Evolutionary conservation across 768 basidiomycete genomes (phyloP).

Genomic region (Paxillus ammoniavirescens): DNA sequence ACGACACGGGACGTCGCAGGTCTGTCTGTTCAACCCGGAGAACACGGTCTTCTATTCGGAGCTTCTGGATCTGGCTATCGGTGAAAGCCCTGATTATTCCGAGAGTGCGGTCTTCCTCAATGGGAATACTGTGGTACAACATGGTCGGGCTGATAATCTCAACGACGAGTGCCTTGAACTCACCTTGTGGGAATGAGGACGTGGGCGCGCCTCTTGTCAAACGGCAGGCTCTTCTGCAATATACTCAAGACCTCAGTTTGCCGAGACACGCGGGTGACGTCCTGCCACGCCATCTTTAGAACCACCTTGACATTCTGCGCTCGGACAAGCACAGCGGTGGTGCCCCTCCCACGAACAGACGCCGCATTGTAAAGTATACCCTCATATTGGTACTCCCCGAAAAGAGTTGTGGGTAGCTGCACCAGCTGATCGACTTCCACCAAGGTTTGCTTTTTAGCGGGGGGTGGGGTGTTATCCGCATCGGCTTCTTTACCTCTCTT

Average conservation of each 20-base stretch:
- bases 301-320: neutral
- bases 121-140: neutral
- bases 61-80: neutral
- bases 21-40: neutral
- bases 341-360: slow-evolving; percentile 1
- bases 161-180: neutral
- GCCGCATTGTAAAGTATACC: neutral
- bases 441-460: neutral
- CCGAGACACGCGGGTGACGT: neutral
- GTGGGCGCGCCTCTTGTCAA: neutral
- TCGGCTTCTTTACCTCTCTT: neutral
- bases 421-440: neutral
- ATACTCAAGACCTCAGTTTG: neutral
- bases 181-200: neutral
- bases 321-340: neutral
- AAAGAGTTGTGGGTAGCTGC: neutral
- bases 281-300: slow-evolving; percentile 2
- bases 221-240: neutral
- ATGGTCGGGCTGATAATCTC: neutral
- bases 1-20: neutral
- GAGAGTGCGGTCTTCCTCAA: neutral
- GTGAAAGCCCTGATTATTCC: neutral
- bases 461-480: neutral
- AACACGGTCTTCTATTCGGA: neutral
- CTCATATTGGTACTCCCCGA: neutral